These are phyloP conservation scores for Dioscorea dumetorum DNA, from an alignment of 106 monocot genomes.

Conservation along the genomic window DNA sequence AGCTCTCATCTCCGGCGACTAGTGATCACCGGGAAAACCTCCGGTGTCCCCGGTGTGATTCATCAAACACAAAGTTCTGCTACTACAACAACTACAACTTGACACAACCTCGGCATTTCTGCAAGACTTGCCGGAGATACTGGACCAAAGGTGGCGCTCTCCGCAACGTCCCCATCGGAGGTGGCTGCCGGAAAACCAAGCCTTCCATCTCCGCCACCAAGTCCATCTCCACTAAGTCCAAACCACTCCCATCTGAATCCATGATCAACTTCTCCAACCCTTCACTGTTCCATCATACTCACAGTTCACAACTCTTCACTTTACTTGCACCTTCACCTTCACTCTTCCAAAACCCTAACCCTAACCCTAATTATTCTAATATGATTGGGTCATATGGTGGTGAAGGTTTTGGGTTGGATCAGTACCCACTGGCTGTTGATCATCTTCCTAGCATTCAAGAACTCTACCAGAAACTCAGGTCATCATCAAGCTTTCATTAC, in stretches of 20 bases:
- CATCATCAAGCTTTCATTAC: too few species aligned
- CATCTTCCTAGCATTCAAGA: too few species aligned
- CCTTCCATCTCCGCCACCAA: neutral
- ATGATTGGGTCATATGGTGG: too few species aligned
- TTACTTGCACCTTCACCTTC: conserved; percentile 1
- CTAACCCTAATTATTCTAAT: neutral
- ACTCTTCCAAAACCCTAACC: neutral
- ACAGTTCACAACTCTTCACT: conserved; percentile 19
- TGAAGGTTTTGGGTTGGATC: too few species aligned
- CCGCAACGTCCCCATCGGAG: conserved; percentile 4
- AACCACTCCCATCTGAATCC: neutral
- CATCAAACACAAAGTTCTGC: conserved; percentile 34
- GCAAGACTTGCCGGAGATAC: conserved; percentile 11
- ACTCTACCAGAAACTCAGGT: too few species aligned
- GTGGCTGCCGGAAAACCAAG: conserved; percentile 5
- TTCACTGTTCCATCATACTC: conserved; percentile 9
- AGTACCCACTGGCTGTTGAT: too few species aligned
- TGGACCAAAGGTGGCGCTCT: conserved; percentile 10
- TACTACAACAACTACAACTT: conserved; percentile 20
- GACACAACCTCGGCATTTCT: conserved; percentile 12
- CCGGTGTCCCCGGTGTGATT: conserved; percentile 34
- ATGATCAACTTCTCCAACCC: conserved; percentile 1
- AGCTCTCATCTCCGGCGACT: too few species aligned
- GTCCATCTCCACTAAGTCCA: neutral
- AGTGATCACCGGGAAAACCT: neutral